Evolutionary conservation across 1,284 basidiomycete genomes (phyloP), one percentile per base, ranked within the genome.

Genomic region (Cystobasidium sp.): DNA sequence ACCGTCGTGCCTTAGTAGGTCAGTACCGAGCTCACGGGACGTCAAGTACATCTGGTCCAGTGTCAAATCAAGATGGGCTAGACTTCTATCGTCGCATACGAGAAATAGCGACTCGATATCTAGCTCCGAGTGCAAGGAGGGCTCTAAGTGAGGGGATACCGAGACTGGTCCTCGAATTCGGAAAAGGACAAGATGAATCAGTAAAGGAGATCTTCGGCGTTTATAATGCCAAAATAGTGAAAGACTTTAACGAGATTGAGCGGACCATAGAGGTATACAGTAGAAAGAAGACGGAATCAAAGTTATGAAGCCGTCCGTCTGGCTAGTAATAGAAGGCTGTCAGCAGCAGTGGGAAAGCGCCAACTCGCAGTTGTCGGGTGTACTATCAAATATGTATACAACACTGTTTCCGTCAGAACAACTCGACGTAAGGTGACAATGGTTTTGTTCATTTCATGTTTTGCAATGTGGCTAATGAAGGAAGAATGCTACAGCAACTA

Each of bases 141-240:
- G 43, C 43, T 9, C 41, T 55, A 14, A 44, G 49, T 6, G 10
- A 20, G 31, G 82, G 84, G 69, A 43, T 51, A 47, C 88, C 87
- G 18, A 75, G 88, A 47, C 82, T 94, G 31, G 92, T 88, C 0
- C 86, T 95, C 24, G 93, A 96, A 81, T 88, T 95, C 41, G 93
- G 93, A 0, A 84, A 88, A 22, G 85, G 85, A 14, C 93, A 96
- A 83, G 91, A 89, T 5, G 76, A 81, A 0, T 85, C 83, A 1
- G 92, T 95, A 8, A 81, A 85, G 69, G 78, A 80, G 0, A 87
- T 94, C 64, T 83, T 95, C 77, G 24, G 31, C 18, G 43, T 12
- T 8, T 37, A 37, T 14, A 39, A 61, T 9, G 3, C 14, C 31
- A 12, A 20, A n/a, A 41, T 70, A 3, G 52, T 12, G 46, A 24